Evolutionary conservation across 306 rosid genomes (phyloP), one percentile per base, ranked within the genome.

Genomic region (Lathyrus tuberosus): DNA sequence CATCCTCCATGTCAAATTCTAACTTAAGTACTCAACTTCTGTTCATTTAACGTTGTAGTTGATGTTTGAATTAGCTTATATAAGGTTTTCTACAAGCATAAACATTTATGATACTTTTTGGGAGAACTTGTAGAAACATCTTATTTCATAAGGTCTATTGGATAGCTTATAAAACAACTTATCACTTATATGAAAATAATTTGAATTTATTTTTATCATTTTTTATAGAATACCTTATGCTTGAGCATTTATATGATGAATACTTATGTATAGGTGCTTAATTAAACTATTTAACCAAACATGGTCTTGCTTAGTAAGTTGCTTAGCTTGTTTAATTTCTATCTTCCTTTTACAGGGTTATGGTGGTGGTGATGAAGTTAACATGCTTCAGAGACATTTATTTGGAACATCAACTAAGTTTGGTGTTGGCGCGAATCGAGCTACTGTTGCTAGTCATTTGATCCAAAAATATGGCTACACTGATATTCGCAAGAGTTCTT

Each of bases 361-460:
- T 88, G 90, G 88, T 61, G 90, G 97, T 61, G 97, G 98, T 26
- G 98, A 94, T 79, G 98, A 94, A 74, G 88, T 90, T 72, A 87
- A 74, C 80, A 94, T 94, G 97, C 94, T 94, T 15, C 82, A 20
- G 31, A 90, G 98, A 76, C 97, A 85, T 82, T 79, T 94, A 6
- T 40, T 70, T 73, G 92, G 95, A 79, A 86, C 84, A 66, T 62
- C 86, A 47, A 65, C 80, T 35, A 88, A 85, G 87, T 72, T 94
- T 40, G 97, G 96, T 63, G 83, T 85, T n/a, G 98, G 97, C 3
- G 78, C 95, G 20, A 84, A 94, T 49, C 82, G 98, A 52, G 86
- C 81, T 30, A 80, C 86, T 4, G 75, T 85, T 65, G 96, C 95
- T 64, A 73, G 75, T 65, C 67, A 44, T 49, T 81, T 79, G 62